phyloP scores from a whole-genome alignment of 2,329 filamentous ascomycete genomes.

The Ophiostoma ulmi region DNA sequence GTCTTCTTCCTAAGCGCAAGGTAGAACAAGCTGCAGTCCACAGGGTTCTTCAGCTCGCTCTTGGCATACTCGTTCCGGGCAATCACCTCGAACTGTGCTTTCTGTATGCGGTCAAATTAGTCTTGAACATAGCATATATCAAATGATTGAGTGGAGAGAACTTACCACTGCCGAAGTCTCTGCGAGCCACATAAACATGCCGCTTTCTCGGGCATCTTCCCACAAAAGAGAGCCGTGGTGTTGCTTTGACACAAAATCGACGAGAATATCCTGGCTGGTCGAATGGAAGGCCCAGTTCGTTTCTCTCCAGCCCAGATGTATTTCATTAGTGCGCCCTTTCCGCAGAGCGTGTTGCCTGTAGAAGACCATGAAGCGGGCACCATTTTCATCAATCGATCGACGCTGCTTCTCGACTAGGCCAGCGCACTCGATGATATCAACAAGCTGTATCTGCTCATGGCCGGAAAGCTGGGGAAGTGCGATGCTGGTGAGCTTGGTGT shows the following conservation, averaged over 20 bases:
- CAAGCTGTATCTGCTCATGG: constrained; percentile 79
- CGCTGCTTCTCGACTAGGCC: constrained; percentile 81
- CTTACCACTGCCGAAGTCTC: constrained; percentile 71
- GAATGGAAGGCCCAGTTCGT: constrained; percentile 84
- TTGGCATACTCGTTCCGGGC: constrained; percentile 92
- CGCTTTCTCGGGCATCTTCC: constrained; percentile 78
- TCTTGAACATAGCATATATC: neutral
- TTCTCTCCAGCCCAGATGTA: constrained; percentile 68
- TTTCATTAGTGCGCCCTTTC: constrained; percentile 58
- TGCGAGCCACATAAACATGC: constrained; percentile 91
- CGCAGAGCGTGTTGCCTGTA: constrained; percentile 75
- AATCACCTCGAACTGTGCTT: constrained; percentile 77
- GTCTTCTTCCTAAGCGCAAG: constrained; percentile 86
- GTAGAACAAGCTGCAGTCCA: constrained; percentile 88
- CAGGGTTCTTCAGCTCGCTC: constrained; percentile 78
- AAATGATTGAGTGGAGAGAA: neutral
- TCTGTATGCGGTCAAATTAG: constrained; percentile 40
- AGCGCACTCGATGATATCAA: constrained; percentile 78
- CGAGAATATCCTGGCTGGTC: constrained; percentile 79
- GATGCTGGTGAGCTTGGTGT: constrained; percentile 68
- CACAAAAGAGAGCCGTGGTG: constrained; percentile 76
- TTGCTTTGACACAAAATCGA: constrained; percentile 75
- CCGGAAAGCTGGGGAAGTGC: constrained; percentile 75
- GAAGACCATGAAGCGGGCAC: constrained; percentile 79
- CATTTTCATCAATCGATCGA: constrained; percentile 85